phyloP scores from a whole-genome alignment of 441 rosid species.

The Populus tomentosa region DNA sequence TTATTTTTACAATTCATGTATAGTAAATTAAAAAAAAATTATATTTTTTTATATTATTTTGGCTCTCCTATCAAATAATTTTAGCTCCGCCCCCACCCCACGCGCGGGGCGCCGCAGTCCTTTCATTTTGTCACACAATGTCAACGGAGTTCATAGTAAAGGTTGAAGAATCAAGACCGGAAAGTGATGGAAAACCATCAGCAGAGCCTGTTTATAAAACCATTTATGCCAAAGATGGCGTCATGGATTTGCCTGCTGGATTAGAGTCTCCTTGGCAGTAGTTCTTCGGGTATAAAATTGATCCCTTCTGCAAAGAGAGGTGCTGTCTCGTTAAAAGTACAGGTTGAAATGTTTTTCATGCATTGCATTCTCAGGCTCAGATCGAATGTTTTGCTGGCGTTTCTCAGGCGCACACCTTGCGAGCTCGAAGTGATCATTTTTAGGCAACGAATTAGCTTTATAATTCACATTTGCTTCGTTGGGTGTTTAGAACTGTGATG shows the following conservation, averaged over 20 bases:
- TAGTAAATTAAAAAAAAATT: too few relatives aligned
- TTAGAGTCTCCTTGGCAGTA: conserved; percentile 72
- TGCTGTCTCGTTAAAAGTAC: too few relatives aligned
- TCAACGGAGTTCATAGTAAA: conserved; percentile 47
- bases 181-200: conserved; percentile 37
- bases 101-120: neutral
- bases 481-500: neutral
- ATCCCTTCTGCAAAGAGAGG: neutral
- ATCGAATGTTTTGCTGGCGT: neutral
- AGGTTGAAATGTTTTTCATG: neutral
- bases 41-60: too few relatives aligned
- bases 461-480: neutral
- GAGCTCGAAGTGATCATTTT: too few relatives aligned
- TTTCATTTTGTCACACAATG: conserved; percentile 22
- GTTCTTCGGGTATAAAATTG: conserved; percentile 44
- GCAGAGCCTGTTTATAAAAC: conserved; percentile 37
- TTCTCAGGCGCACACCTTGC: neutral
- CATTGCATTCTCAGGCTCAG: too few relatives aligned
- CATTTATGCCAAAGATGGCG: conserved; percentile 70
- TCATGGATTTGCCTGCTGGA: conserved; percentile 24
- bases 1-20: too few relatives aligned
- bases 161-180: conserved; percentile 65
- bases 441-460: neutral
- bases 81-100: neutral
- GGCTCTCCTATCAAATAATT: too few relatives aligned